Conservation (phyloP, 768 basidiomycete species). For the Pleurotus ostreatus region DNA sequence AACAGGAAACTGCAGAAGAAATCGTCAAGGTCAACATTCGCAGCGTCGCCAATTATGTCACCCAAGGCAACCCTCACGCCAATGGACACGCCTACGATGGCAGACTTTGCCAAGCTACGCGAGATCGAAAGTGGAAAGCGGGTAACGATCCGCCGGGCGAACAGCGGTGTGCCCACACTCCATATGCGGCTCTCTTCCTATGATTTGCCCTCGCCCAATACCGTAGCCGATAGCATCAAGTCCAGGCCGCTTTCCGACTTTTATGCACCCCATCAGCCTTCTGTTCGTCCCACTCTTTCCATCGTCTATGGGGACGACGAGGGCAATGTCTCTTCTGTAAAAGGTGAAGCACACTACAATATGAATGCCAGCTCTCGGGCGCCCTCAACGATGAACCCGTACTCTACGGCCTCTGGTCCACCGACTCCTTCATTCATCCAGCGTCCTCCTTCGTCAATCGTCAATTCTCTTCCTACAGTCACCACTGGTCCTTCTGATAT, state of each 20-base stretch:
- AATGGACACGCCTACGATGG: constrained; percentile 4
- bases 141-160: constrained; percentile 45
- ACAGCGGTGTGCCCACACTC: constrained; percentile 43
- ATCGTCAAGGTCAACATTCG: background rate
- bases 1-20: background rate
- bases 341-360: background rate
- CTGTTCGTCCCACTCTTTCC: background rate
- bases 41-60: no score
- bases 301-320: background rate
- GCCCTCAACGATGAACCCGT: background rate
- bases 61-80: background rate
- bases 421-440: constrained; percentile 1
- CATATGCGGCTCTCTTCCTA: constrained; percentile 52
- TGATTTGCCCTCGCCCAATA: constrained; percentile 34
- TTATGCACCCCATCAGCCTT: constrained; percentile 13
- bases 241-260: constrained; percentile 15
- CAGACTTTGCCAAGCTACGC: constrained; percentile 19
- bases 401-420: background rate
- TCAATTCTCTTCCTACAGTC: no score
- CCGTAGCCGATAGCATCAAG: constrained; percentile 22
- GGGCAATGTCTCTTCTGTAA: background rate
- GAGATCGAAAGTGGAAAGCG: constrained; percentile 26
- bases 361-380: background rate
- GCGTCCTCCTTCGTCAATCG: background rate
- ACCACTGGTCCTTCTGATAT: no score